Base-by-base conservation (phyloP, 441 rosid genomes). In the Theobroma grandiflorum region DNA sequence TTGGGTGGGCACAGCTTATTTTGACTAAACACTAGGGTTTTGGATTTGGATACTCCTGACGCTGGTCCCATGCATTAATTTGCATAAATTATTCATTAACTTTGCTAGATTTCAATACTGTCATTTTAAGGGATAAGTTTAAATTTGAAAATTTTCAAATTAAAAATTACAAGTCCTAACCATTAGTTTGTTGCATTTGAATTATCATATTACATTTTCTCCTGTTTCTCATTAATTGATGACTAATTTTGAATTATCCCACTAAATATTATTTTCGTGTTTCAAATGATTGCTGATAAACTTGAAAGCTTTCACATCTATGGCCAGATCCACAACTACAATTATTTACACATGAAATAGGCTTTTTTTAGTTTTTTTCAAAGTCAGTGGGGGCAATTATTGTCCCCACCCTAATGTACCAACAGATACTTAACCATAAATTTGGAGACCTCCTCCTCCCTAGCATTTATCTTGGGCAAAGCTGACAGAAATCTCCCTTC, bases 211-310 rank as follows among this genome's bases (percentile, higher is more conserved):
- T 26, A 26, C 49, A 45, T 6, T 45, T 45, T 45, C 49, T 45
- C 49, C 45, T 8, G 8, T 26, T 42, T 45, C 49, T 8, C 7
- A 2, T 45, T 10, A 6, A 8, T 2, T 8, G 58, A 53, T 61
- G 65, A 31, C 11, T 22, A 10, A 4, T 12, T 5, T 14, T 31
- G 8, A 14, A 63, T 63, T 31, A 31, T 66, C 2, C 8, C 50
- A 3, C 33, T 40, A 40, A 16, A 8, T 42, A 20, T 26, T 67
- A 67, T 9, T n/a, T 42, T 42, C 52, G n/a, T 38, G 12, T 26
- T 70, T 70, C 42, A 47, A 31, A 70, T 15, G 57, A 70, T 70
- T 47, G 58, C 14, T 49, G 74, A 70, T 7, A 64, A 70, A 26
- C 57, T 70, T 67, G 33, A 67, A 35, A 16, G 66, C 38, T 62